phyloP scores from a whole-genome alignment of 306 rosid genomes.

The Quercus suber region DNA sequence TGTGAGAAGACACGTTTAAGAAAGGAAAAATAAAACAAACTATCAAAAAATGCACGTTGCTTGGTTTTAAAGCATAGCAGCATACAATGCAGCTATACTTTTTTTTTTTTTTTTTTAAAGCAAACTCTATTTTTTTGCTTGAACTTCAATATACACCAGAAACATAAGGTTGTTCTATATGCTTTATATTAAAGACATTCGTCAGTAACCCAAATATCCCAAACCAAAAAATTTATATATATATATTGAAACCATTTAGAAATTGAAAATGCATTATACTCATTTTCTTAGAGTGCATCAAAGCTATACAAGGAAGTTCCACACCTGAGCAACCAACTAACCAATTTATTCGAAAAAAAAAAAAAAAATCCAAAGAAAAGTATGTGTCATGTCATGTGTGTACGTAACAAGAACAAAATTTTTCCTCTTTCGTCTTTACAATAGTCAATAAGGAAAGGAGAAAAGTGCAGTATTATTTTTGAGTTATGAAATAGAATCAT shows the following conservation, averaged over 20 bases:
- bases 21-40: neutral
- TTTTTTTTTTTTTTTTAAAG: neutral
- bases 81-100: neutral
- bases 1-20: neutral
- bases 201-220: neutral
- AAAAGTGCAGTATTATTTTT: no score
- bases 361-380: no score
- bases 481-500: no score
- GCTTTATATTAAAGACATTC: neutral
- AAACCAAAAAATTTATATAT: neutral
- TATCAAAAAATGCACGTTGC: neutral
- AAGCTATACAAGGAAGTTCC: neutral
- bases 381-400: no score
- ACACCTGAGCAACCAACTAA: neutral
- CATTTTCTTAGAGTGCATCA: neutral
- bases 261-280: neutral
- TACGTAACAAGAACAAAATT: no score
- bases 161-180: neutral
- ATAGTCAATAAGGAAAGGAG: no score
- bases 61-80: constrained; percentile 8
- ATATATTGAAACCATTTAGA: neutral
- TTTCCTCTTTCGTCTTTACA: no score
- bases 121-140: neutral
- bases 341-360: neutral
- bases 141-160: neutral